A percentile compares a stretch with the other conserved stretches of the same genome.
Conservation (phyloP, 306 rosid species). For the Gillenia trifoliata region DNA sequence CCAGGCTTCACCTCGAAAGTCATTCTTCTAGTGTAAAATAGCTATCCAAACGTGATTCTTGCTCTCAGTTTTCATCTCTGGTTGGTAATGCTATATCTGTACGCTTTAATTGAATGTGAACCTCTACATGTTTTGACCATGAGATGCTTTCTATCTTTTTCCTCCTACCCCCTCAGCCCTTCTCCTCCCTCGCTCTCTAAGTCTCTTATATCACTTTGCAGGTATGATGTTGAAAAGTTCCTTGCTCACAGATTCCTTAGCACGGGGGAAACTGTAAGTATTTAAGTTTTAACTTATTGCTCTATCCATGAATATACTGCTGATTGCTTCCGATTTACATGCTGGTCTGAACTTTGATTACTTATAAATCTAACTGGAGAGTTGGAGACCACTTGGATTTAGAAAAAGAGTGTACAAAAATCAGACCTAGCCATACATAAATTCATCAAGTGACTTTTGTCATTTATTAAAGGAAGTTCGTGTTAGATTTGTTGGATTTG, state of each 20-base stretch:
- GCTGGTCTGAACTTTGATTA: too few species aligned
- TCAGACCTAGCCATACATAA: background rate
- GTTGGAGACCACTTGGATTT: background rate
- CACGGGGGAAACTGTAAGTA: too few species aligned
- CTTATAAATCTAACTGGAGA: too few species aligned
- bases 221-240: too few species aligned
- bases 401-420: background rate
- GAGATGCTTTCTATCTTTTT: background rate
- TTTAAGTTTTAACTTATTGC: too few species aligned
- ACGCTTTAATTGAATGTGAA: background rate
- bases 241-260: too few species aligned
- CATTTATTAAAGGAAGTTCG: conserved; percentile 85
- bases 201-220: conserved; percentile 20
- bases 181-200: background rate
- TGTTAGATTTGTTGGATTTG: conserved; percentile 89
- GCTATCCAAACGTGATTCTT: background rate
- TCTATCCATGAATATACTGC: too few species aligned
- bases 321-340: too few species aligned
- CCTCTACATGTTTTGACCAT: background rate
- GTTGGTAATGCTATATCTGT: background rate
- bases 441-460: conserved; percentile 33
- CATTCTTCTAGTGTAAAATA: background rate
- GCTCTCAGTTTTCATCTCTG: background rate
- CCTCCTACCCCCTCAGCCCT: background rate
- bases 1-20: background rate